These are phyloP conservation scores for Yamadazyma spencermartinsiae DNA, from an alignment of 1,139 yeast genomes.

Conservation along the genomic window DNA sequence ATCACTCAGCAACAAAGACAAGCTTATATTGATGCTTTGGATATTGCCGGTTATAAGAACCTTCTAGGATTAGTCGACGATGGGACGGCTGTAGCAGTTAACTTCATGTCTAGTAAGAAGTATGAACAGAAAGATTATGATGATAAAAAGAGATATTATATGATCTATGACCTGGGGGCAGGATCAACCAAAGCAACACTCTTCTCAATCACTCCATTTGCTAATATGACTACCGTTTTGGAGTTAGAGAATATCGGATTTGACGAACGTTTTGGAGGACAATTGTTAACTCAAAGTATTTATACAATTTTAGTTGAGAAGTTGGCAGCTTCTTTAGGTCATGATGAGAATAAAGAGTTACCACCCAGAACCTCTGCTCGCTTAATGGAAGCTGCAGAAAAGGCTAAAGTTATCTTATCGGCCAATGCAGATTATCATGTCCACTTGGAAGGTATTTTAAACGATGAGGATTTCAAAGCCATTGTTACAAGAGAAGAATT, in stretches of 20 bases:
- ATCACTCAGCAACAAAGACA: conserved; percentile 65
- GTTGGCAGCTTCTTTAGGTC: conserved; percentile 46
- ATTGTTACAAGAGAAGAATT: conserved; percentile 73
- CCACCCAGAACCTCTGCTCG: conserved; percentile 65
- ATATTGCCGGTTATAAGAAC: conserved; percentile 62
- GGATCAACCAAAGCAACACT: conserved; percentile 88
- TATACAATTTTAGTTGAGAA: conserved; percentile 59
- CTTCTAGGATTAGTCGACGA: conserved; percentile 77
- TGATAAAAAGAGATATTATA: conserved; percentile 53
- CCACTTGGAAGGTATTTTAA: conserved; percentile 66
- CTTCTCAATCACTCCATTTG: conserved; percentile 58
- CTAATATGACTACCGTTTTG: conserved; percentile 41
- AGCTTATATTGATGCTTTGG: conserved; percentile 73
- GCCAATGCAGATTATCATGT: conserved; percentile 79
- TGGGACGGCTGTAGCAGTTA: conserved; percentile 86
- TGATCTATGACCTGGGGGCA: conserved; percentile 90
- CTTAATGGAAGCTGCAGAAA: conserved; percentile 80
- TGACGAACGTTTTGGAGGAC: conserved; percentile 73
- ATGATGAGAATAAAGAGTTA: conserved; percentile 33
- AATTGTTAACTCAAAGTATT: conserved; percentile 63
- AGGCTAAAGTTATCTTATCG: conserved; percentile 80
- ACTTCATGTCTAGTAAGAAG: conserved; percentile 58
- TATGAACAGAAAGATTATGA: conserved; percentile 37
- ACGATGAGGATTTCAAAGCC: conserved; percentile 72
- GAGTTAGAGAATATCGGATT: conserved; percentile 74